These are phyloP conservation scores for Boletus mariae DNA, from an alignment of 1,284 basidiomycete species.

Conservation along the genomic window DNA sequence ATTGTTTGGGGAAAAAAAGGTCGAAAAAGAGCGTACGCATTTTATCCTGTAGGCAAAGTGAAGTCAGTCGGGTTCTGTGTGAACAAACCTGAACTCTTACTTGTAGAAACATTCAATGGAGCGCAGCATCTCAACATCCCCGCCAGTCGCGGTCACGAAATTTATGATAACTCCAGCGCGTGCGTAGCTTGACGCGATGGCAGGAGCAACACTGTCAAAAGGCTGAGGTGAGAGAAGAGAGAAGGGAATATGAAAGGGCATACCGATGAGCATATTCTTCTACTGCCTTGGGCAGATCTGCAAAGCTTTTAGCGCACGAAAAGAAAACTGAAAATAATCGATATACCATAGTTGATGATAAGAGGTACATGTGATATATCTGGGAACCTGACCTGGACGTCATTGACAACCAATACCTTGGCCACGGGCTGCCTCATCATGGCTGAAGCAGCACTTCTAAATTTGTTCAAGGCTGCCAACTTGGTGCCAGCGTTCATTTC, in stretches of 20 bases:
- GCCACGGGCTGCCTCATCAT: slow-evolving; percentile 59
- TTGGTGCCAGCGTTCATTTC: slow-evolving; percentile 84
- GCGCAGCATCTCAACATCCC: slow-evolving; percentile 95
- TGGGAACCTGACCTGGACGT: slow-evolving; percentile 84
- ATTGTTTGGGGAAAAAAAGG: not conserved
- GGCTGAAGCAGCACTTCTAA: slow-evolving; percentile 55
- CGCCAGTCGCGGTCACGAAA: slow-evolving; percentile 94
- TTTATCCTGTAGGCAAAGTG: slow-evolving; percentile 59
- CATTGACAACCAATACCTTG: slow-evolving; percentile 86
- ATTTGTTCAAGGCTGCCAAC: slow-evolving; percentile 77
- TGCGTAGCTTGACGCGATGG: slow-evolving; percentile 74
- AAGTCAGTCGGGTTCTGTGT: slow-evolving; percentile 8
- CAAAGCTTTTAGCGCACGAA: slow-evolving; percentile 9
- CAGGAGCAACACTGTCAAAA: slow-evolving; percentile 64
- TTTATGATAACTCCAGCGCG: slow-evolving; percentile 89
- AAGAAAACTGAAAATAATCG: not conserved
- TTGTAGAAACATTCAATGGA: slow-evolving; percentile 98
- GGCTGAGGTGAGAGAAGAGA: slow-evolving; percentile 3
- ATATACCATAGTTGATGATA: slow-evolving; percentile 85
- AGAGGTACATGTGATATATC: slow-evolving; percentile 89
- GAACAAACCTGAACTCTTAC: slow-evolving; percentile 36
- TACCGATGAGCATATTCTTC: slow-evolving; percentile 94
- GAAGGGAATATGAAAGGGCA: slow-evolving; percentile 16
- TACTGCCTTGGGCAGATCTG: slow-evolving; percentile 90
- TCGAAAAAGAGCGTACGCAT: slow-evolving; percentile 58